These are phyloP conservation scores for Verticillium alfalfae DNA, from an alignment of 2,329 filamentous ascomycete genomes.

Conservation along the genomic window DNA sequence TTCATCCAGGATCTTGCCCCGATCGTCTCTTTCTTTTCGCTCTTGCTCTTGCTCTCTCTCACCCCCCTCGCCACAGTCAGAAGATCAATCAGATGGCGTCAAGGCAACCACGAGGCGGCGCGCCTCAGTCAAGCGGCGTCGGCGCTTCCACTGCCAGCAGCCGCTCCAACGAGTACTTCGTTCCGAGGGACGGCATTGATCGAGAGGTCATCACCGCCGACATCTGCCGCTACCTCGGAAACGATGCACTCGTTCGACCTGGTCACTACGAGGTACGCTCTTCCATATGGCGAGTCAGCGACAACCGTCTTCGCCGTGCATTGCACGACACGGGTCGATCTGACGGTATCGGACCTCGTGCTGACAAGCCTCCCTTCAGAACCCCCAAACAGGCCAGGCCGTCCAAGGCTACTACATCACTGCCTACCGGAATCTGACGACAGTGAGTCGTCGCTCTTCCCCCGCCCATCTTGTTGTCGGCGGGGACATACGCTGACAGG, in stretches of 20 bases:
- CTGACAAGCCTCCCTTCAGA: conserved; percentile 26
- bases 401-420: conserved; percentile 73
- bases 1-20: background rate
- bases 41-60: conserved; percentile 8
- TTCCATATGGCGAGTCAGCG: background rate
- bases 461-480: conserved; percentile 6
- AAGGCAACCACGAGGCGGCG: conserved; percentile 33
- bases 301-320: background rate
- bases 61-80: conserved; percentile 14
- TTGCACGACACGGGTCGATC: background rate
- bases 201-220: conserved; percentile 80
- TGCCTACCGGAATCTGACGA: conserved; percentile 72
- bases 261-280: conserved; percentile 64
- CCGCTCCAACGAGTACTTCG: conserved; percentile 73
- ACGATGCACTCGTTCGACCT: conserved; percentile 73
- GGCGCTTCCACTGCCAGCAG: conserved; percentile 29
- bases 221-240: conserved; percentile 78
- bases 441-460: conserved; percentile 45
- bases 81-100: conserved; percentile 26
- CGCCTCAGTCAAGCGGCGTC: conserved; percentile 20
- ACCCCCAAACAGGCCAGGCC: conserved; percentile 51
- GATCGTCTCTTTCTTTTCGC: conserved; percentile 8
- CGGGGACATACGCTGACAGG: conserved; percentile 10
- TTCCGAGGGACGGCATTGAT: conserved; percentile 74
- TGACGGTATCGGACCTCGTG: background rate